Conservation (phyloP, 116 monocot species). For the Dioscorea cayenensis region DNA sequence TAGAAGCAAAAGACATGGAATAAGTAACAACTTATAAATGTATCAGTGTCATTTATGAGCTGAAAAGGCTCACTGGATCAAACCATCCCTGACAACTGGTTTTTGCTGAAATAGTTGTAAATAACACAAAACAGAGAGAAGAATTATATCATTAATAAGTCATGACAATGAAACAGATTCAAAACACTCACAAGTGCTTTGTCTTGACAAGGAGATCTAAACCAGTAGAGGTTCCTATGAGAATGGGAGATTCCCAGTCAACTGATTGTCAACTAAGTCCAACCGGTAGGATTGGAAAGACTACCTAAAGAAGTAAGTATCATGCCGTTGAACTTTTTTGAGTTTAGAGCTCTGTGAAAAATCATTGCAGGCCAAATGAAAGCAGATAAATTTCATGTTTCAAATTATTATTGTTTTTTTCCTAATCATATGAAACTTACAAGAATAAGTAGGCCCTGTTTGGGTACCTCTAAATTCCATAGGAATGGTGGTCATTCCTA, state of each 20-base stretch:
- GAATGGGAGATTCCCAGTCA: slow-evolving; percentile 63
- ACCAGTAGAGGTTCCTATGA: slow-evolving; percentile 45
- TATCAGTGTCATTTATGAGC: slow-evolving; percentile 52
- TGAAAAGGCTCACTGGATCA: slow-evolving; percentile 69
- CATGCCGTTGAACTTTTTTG: slow-evolving; percentile 66
- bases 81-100: slow-evolving; percentile 48
- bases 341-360: slow-evolving; percentile 67
- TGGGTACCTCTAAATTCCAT: too few relatives aligned
- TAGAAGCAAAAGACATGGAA: not conserved
- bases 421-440: slow-evolving; percentile 30
- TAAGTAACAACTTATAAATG: slow-evolving; percentile 57
- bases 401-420: not conserved
- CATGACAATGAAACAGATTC: not conserved
- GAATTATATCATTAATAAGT: not conserved
- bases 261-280: slow-evolving; percentile 75
- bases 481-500: too few relatives aligned
- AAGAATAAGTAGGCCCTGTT: too few relatives aligned
- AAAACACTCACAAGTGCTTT: slow-evolving; percentile 84
- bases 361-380: not conserved
- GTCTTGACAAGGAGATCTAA: slow-evolving; percentile 63
- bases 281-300: slow-evolving; percentile 69
- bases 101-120: slow-evolving; percentile 87
- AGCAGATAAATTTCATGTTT: not conserved
- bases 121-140: not conserved
- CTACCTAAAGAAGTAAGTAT: slow-evolving; percentile 63